Percentiles rank a stretch among this genome's conserved stretches.
Evolutionary conservation across 257 asterid species (phyloP).

Genomic region (Solanum ossicruentum): DNA sequence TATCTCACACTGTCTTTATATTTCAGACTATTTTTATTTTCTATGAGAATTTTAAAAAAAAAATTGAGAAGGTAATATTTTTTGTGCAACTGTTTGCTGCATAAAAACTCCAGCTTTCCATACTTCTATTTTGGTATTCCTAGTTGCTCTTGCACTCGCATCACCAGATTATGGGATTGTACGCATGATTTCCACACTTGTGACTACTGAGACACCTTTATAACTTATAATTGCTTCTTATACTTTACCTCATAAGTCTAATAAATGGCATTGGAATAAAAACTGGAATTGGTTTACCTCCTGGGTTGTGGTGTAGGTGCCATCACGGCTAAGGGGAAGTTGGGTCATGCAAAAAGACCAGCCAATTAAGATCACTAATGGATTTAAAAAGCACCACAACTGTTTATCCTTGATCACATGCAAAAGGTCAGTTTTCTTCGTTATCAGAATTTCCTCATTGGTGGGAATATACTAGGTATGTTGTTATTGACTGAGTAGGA

Average conservation of each 20-base stretch:
- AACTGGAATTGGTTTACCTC: background rate
- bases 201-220: background rate
- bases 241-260: background rate
- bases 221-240: background rate
- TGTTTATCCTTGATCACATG: background rate
- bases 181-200: background rate
- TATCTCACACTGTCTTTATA: background rate
- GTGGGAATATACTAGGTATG: background rate
- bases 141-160: background rate
- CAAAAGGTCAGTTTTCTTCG: background rate
- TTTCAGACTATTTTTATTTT: background rate
- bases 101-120: background rate
- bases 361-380: background rate
- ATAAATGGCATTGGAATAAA: background rate
- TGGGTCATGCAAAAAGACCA: background rate
- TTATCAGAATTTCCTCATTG: background rate
- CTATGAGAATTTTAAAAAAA: too few species aligned
- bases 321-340: background rate
- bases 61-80: too few species aligned
- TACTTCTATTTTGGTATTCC: background rate
- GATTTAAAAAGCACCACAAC: background rate
- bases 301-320: background rate
- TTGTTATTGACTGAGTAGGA: background rate
- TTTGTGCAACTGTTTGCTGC: too few species aligned
- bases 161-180: background rate